Base-by-base conservation (phyloP, 1,284 basidiomycete genomes). In the Sporisorium reilianum region DNA sequence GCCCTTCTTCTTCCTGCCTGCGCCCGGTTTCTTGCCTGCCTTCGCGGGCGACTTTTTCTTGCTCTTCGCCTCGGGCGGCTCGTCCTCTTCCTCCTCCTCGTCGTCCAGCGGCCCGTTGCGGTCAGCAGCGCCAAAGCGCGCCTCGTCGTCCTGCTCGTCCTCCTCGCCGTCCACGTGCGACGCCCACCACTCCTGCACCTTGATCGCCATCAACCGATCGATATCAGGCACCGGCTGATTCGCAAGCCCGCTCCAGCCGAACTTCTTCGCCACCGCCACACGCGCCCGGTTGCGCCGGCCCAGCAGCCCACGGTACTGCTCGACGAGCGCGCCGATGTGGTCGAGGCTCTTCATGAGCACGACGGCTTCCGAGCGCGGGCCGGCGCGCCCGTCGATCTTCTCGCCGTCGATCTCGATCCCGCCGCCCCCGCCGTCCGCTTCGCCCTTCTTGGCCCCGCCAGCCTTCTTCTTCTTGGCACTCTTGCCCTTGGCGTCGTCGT, bases 361-460 rank as follows among this genome's bases (percentile, higher is more conserved):
- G 16, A 77, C 70, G 16, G 78, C 79, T 52, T 80, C 79, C 30
- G 70, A 75, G 10, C 78, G 12, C 3, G 75, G 78, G 0, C 78
- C 78, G 1, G 78, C 72, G 1, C 76, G 44, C 8, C 78, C 75
- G 44, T 80, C 78, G 41, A 80, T 73, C 53, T 72, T 74, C 34
- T 78, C 76, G 22, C 70, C 70, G 25, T 74, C 66, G 32, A 71
- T 68, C 57, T 77, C 75, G 26, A 73, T 63, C 12, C 70, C 74
- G 11, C 46, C 66, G 1, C 44, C 41, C 16, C 50, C 56, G 2
- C 30, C 51, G 1, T 26, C 12, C 12, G 7, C 26, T 2, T 44
- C 54, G 11, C 32, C 52, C 36, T 64, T 61, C 53, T 63, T 69
- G 8, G 46, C 50, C 14, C 38, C 25, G 1, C 46, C 32, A 8